Evolutionary conservation across 495 filamentous ascomycete species (phyloP).

Genomic region (Lineolata rhizophorae): DNA sequence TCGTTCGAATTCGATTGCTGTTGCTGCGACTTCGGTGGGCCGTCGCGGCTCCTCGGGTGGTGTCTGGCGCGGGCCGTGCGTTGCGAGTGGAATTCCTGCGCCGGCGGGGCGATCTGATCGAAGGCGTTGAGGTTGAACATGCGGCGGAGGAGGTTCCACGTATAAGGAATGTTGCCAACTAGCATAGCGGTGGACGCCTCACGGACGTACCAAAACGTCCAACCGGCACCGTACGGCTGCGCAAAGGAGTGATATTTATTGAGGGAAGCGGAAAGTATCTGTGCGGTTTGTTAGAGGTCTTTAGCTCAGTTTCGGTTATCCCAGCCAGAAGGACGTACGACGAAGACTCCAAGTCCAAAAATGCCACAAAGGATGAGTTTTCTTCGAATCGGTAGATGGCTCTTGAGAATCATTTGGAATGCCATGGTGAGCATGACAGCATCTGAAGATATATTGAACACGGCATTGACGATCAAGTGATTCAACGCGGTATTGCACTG

Average conservation of each 20-base stretch:
- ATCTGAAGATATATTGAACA: constrained; percentile 46
- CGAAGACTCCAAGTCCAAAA: constrained; percentile 36
- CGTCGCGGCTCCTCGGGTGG: not conserved
- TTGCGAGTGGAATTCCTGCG: constrained; percentile 6
- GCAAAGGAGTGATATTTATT: constrained; percentile 48
- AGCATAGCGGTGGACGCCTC: constrained; percentile 40
- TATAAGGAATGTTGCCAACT: constrained; percentile 40
- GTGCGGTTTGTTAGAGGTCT: not conserved
- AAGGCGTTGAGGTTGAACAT: constrained; percentile 28
- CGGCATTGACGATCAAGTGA: constrained; percentile 42
- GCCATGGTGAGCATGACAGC: constrained; percentile 36
- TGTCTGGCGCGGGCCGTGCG: constrained; percentile 7
- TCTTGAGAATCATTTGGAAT: constrained; percentile 33
- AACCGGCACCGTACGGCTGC: constrained; percentile 28
- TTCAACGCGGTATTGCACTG: constrained; percentile 22
- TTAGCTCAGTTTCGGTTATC: not conserved
- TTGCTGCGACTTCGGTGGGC: too few relatives aligned
- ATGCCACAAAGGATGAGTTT: constrained; percentile 30
- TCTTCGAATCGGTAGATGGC: constrained; percentile 24
- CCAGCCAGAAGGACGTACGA: constrained; percentile 12
- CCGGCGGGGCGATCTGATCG: constrained; percentile 7
- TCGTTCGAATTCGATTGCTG: too few relatives aligned
- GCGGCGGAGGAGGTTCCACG: constrained; percentile 34
- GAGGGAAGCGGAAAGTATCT: constrained; percentile 35
- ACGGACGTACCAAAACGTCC: constrained; percentile 47